Evolutionary conservation across 441 rosid species (phyloP).

Genomic region (Erysimum pusillum): DNA sequence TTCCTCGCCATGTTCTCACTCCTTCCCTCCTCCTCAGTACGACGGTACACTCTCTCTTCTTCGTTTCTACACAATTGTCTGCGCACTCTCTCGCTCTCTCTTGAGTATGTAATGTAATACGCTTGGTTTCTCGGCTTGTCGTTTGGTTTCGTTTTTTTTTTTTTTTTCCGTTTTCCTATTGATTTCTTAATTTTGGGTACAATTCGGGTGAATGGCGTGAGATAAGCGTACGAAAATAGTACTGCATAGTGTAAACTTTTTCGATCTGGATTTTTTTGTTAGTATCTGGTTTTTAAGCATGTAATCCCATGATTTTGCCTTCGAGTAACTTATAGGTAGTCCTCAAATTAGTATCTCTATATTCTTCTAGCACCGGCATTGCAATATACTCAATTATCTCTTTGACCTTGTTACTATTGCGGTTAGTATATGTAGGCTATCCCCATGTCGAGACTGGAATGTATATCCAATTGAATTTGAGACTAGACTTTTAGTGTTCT

Average conservation of each 20-base stretch:
- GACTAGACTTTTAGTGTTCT: conserved; percentile 1
- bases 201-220: no score
- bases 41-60: no score
- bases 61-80: no score
- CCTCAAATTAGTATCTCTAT: conserved; percentile 12
- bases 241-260: conserved; percentile 1
- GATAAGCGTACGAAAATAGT: no score
- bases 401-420: not conserved
- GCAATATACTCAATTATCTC: not conserved
- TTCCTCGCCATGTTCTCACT: no score
- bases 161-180: not conserved
- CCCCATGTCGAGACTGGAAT: conserved; percentile 6
- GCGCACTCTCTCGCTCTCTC: no score
- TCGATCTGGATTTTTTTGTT: no score
- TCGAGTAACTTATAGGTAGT: not conserved
- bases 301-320: not conserved
- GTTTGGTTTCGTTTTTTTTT: not conserved
- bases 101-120: no score
- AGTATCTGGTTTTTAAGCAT: no score
- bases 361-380: not conserved
- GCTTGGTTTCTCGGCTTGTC: not conserved
- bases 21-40: no score
- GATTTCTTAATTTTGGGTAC: conserved; percentile 56
- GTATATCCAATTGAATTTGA: not conserved
- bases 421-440: conserved; percentile 6